phyloP scores from a whole-genome alignment of 257 asterid species.

The Nicotiana obtusifolia region DNA sequence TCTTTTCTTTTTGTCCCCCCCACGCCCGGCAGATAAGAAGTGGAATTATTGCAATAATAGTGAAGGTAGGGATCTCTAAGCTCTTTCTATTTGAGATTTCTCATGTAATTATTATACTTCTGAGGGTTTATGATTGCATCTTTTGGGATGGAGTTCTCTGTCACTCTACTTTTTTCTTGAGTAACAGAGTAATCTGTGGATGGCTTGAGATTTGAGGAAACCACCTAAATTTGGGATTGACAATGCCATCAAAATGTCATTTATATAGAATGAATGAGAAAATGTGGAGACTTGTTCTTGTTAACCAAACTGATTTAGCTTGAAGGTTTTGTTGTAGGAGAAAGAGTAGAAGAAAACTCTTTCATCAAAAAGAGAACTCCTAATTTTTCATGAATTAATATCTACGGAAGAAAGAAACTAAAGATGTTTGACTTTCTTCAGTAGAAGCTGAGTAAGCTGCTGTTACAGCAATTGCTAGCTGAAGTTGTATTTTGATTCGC shows the following conservation, averaged over 20 bases:
- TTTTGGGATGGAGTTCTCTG: background rate
- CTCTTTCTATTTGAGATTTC: background rate
- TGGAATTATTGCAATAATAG: conserved; percentile 74
- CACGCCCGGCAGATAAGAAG: conserved; percentile 46
- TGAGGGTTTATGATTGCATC: background rate
- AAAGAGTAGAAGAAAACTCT: background rate
- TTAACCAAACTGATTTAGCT: background rate
- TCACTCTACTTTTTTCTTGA: background rate
- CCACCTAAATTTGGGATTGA: background rate
- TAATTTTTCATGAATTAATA: too few relatives aligned
- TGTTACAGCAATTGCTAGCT: background rate
- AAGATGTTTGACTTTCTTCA: too few relatives aligned
- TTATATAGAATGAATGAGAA: background rate
- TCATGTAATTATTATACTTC: background rate
- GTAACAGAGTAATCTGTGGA: background rate
- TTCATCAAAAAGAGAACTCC: background rate
- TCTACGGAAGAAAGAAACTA: background rate
- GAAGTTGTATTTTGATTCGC: background rate
- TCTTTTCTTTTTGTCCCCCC: conserved; percentile 10
- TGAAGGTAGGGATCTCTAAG: conserved; percentile 52
- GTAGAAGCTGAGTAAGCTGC: background rate
- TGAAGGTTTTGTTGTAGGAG: background rate
- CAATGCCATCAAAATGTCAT: background rate
- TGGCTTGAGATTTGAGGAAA: background rate
- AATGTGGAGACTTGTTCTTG: background rate